phyloP scores from a whole-genome alignment of 23 red algal species.

The Gracilaria domingensis region DNA sequence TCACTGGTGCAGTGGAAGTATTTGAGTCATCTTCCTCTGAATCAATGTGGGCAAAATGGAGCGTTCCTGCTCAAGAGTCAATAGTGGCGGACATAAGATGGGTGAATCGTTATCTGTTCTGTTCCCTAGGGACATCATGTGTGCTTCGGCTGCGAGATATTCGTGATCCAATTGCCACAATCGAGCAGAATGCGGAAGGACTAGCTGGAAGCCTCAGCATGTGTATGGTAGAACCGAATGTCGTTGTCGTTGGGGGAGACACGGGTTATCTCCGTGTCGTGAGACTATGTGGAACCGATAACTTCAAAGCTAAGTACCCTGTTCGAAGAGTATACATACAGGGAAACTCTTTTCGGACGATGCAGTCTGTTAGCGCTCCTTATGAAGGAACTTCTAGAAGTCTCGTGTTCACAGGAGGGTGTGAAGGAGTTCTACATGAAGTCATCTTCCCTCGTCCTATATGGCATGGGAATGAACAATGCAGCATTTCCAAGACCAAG shows the following conservation, averaged over 20 bases:
- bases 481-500: slow-evolving; percentile 36
- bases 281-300: slow-evolving; percentile 40
- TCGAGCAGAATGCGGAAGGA: slow-evolving; percentile 65
- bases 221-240: slow-evolving; percentile 47
- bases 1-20: slow-evolving; percentile 57
- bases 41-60: slow-evolving; percentile 55
- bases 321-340: slow-evolving; percentile 53
- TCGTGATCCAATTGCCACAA: slow-evolving; percentile 50
- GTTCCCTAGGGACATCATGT: slow-evolving; percentile 52
- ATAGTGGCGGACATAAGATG: slow-evolving; percentile 55
- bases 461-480: slow-evolving; percentile 18
- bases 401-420: slow-evolving; percentile 52
- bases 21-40: slow-evolving; percentile 38
- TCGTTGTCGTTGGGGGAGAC: slow-evolving; percentile 49
- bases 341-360: slow-evolving; percentile 45
- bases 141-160: slow-evolving; percentile 65
- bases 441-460: slow-evolving; percentile 50
- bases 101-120: slow-evolving; percentile 46
- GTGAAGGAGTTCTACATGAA: slow-evolving; percentile 67
- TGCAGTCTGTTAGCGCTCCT: slow-evolving; percentile 42
- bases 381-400: slow-evolving; percentile 11
- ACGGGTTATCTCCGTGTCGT: slow-evolving; percentile 53
- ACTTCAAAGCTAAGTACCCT: slow-evolving; percentile 15
- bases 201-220: slow-evolving; percentile 53
- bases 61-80: slow-evolving; percentile 67